Conservation (phyloP, 495 filamentous ascomycete genomes). For the Lasiosphaeria ovina region DNA sequence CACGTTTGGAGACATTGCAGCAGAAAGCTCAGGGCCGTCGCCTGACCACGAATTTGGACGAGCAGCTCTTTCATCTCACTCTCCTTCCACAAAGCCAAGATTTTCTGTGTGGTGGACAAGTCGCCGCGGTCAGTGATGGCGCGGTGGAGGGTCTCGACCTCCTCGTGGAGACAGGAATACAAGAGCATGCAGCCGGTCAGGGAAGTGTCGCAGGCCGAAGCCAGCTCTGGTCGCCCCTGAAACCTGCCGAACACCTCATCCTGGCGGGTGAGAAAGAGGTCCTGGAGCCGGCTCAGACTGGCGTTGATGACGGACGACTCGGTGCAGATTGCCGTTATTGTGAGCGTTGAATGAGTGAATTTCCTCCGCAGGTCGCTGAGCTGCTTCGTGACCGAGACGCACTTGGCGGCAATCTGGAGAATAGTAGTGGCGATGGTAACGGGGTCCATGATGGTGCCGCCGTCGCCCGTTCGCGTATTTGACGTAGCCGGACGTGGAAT, state of each 20-base stretch:
- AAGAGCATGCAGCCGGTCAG: conserved; percentile 3
- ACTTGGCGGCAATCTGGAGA: not conserved
- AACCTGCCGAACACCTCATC: not conserved
- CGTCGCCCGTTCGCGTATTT: too few species aligned
- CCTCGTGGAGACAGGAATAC: conserved; percentile 2
- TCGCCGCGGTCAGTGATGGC: not conserved
- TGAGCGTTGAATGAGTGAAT: not conserved
- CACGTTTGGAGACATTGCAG: conserved; percentile 1
- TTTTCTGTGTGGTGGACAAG: not conserved
- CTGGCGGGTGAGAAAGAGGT: not conserved
- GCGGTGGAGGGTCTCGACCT: not conserved
- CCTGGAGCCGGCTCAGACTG: not conserved
- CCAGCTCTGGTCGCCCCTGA: not conserved
- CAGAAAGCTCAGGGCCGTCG: not conserved
- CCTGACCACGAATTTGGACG: not conserved
- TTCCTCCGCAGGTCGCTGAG: not conserved
- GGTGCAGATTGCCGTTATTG: conserved; percentile 3
- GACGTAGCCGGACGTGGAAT: too few species aligned
- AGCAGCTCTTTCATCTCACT: conserved; percentile 2
- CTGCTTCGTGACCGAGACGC: not conserved
- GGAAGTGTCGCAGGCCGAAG: not conserved
- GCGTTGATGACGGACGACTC: not conserved
- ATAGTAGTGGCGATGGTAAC: not conserved
- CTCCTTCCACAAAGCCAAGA: not conserved
- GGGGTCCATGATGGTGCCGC: not conserved